A percentile compares a stretch with the other conserved stretches of the same genome.
Evolutionary conservation across 345 rosid species (phyloP).

Genomic region (Gynandropsis gynandra): DNA sequence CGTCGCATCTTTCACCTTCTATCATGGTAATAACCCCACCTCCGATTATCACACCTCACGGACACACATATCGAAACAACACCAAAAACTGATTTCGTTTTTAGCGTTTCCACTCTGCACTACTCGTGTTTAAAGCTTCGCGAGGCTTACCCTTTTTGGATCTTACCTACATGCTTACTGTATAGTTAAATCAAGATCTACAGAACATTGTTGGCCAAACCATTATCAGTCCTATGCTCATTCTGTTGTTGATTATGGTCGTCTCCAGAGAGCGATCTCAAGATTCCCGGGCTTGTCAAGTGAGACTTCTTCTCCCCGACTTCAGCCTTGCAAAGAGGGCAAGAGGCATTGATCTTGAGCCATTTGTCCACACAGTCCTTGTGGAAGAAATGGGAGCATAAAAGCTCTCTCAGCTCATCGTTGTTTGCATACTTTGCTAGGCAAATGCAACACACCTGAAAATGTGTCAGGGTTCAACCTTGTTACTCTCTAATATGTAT

Average conservation of each 20-base stretch:
- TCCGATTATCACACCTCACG: too few relatives aligned
- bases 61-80: too few relatives aligned
- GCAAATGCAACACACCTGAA: conserved; percentile 93
- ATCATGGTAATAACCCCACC: too few relatives aligned
- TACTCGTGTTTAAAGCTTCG: too few relatives aligned
- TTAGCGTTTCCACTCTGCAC: too few relatives aligned
- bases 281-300: conserved; percentile 33
- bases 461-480: too few relatives aligned
- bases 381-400: conserved; percentile 85
- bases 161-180: too few relatives aligned
- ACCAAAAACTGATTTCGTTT: too few relatives aligned
- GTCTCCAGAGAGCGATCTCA: conserved; percentile 27
- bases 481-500: too few relatives aligned
- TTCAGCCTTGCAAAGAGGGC: conserved; percentile 94
- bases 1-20: too few relatives aligned
- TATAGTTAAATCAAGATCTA: conserved; percentile 13
- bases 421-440: conserved; percentile 83
- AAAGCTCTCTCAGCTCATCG: conserved; percentile 88
- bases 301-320: conserved; percentile 52
- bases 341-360: conserved; percentile 87
- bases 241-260: conserved; percentile 25
- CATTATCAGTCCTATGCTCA: conserved; percentile 34
- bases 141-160: too few relatives aligned
- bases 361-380: conserved; percentile 95
- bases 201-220: conserved; percentile 26